Evolutionary conservation across 2,329 filamentous ascomycete genomes (phyloP), one percentile per base, ranked within the genome.

Genomic region (Sporothrix mexicana): DNA sequence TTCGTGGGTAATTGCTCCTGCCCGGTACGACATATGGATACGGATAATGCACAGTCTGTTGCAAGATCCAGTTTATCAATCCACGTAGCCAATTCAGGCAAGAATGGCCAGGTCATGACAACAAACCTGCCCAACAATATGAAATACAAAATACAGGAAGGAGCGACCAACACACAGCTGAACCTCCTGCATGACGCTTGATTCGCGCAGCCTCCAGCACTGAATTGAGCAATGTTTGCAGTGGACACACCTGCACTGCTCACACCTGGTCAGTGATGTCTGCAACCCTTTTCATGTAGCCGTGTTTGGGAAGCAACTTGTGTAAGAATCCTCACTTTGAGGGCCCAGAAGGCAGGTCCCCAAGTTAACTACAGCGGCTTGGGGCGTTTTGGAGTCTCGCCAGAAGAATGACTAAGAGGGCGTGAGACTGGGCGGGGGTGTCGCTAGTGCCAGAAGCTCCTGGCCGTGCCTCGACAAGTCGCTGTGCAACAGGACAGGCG

Each of bases 401-500:
- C 51, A 59, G 20, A 53, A 13, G n/a, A 70, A 70, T 70, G 68
- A 69, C 67, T 47, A 69, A 69, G 10, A 51, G 70, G 70, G 70
- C 47, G 69, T 71, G 69, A 17, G 17, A 36, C n/a, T 10, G 23
- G 45, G 23, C 15, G 41, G 69, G 69, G 25, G 69, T 71, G 69
- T 47, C 59, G 20, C 49, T 72, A 67, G 70, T 49, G 70, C 70
- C 30, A 64, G 47, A 57, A 69, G 66, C 66, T 69, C 47, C 66
- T 30, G 25, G n/a, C 66, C 49, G 47, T 55, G 25, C 51, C 25
- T 69, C 36, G 66, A 69, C 17, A 70, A 47, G 69, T 70, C 69
- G 45, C 69, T 62, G 53, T 62, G 55, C 57, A 36, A 70, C 57
- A 23, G 61, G 55, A 45, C 41, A 71, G 45, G 20, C 20, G 30